phyloP scores from a whole-genome alignment of 176 grass and related monocot genomes.

The Calamus simplicifolius region DNA sequence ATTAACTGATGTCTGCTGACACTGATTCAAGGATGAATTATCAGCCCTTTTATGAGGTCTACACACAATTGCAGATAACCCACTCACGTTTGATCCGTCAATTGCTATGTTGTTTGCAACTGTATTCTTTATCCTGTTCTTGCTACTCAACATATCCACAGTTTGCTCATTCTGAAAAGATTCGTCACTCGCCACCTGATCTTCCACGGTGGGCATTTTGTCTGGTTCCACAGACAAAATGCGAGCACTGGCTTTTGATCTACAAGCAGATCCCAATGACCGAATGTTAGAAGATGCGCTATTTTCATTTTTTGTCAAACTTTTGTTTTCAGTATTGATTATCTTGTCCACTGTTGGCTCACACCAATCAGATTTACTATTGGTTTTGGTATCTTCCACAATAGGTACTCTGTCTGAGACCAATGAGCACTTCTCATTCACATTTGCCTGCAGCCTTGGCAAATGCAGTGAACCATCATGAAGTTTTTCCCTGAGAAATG shows the following conservation, averaged over 20 bases:
- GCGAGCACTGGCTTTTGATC: neutral
- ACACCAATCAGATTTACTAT: slow-evolving; percentile 15
- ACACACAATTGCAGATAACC: slow-evolving; percentile 18
- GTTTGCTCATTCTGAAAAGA: neutral
- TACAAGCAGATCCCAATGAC: neutral
- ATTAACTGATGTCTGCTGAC: neutral
- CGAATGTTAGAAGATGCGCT: too few species aligned
- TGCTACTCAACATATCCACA: neutral
- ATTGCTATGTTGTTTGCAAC: neutral
- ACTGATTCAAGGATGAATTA: neutral
- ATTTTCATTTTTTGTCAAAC: slow-evolving; percentile 3
- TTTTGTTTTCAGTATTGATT: slow-evolving; percentile 22
- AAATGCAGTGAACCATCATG: slow-evolving; percentile 2
- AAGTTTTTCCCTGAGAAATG: slow-evolving; percentile 25
- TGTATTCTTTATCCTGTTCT: slow-evolving; percentile 8
- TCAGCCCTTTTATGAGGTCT: neutral
- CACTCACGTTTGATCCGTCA: slow-evolving; percentile 5
- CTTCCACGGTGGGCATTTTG: neutral
- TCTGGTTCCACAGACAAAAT: slow-evolving; percentile 6
- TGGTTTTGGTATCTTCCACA: slow-evolving; percentile 25
- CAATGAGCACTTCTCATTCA: slow-evolving; percentile 10
- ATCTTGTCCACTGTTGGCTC: neutral
- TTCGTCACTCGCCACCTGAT: neutral
- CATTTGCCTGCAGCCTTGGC: slow-evolving; percentile 5
- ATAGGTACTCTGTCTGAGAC: slow-evolving; percentile 23